phyloP scores from a whole-genome alignment of 345 rosid genomes.

The Passiflora organensis region DNA sequence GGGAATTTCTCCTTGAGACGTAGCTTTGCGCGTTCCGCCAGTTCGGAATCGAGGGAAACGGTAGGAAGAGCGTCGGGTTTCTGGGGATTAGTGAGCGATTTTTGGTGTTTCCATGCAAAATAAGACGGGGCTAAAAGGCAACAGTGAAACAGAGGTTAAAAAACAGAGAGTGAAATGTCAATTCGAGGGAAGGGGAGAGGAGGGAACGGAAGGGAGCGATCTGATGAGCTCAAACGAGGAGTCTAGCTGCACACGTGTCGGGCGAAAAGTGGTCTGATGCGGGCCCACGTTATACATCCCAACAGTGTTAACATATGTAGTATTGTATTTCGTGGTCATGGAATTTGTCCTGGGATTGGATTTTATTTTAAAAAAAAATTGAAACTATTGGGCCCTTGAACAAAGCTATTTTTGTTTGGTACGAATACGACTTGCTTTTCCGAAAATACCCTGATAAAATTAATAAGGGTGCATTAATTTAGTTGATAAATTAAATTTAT shows the following conservation, averaged over 20 bases:
- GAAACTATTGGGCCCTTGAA: too few relatives aligned
- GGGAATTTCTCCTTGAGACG: slow-evolving; percentile 9
- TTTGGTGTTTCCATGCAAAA: slow-evolving; percentile 8
- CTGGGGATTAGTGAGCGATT: background rate
- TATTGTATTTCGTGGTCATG: too few relatives aligned
- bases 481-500: too few relatives aligned
- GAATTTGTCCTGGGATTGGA: too few relatives aligned
- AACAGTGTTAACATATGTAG: too few relatives aligned
- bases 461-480: too few relatives aligned
- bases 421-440: too few relatives aligned
- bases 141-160: background rate
- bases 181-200: background rate
- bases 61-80: background rate
- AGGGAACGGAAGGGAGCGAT: background rate
- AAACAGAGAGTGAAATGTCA: background rate
- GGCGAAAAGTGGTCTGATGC: background rate
- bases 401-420: too few relatives aligned
- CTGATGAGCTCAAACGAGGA: slow-evolving; percentile 7
- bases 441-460: too few relatives aligned
- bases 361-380: too few relatives aligned
- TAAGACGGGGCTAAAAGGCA: background rate
- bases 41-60: slow-evolving; percentile 2
- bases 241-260: slow-evolving; percentile 7
- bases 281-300: slow-evolving; percentile 3
- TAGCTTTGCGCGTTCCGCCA: background rate